Evolutionary conservation across 2,329 filamentous ascomycete species (phyloP).

Genomic region (Botrytis byssoidea): DNA sequence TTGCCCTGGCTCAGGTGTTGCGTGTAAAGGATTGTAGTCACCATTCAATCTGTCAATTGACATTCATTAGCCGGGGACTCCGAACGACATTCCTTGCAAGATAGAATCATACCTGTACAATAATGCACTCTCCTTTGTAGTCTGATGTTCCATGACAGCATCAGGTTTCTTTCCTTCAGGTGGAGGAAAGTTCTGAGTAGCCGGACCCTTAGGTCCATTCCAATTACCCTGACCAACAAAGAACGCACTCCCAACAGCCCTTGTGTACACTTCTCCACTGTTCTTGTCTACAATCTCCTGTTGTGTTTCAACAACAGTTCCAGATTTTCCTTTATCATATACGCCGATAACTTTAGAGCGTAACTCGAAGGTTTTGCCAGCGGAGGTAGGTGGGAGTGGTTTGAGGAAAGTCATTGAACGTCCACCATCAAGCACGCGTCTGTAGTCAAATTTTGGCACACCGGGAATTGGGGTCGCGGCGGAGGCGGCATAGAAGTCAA

Average conservation of each 20-base stretch:
- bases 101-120: constrained; percentile 59
- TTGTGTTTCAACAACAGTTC: constrained; percentile 66
- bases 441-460: constrained; percentile 63
- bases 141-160: constrained; percentile 67
- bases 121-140: constrained; percentile 67
- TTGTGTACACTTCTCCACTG: constrained; percentile 58
- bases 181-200: constrained; percentile 74
- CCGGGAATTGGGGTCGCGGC: constrained; percentile 57
- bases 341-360: constrained; percentile 64
- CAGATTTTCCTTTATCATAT: constrained; percentile 71
- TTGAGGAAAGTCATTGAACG: constrained; percentile 63
- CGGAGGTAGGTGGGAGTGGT: constrained; percentile 59
- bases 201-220: constrained; percentile 87
- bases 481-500: constrained; percentile 66
- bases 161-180: constrained; percentile 72
- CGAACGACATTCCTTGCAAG: not conserved
- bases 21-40: constrained; percentile 92
- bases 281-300: constrained; percentile 60
- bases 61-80: constrained; percentile 27
- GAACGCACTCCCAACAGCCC: constrained; percentile 60
- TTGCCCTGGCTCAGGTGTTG: constrained; percentile 76
- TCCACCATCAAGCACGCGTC: constrained; percentile 65
- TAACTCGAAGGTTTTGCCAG: constrained; percentile 62
- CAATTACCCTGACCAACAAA: constrained; percentile 71
- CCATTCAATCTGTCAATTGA: constrained; percentile 69